These are phyloP conservation scores for Trichothecium roseum DNA, from an alignment of 2,329 filamentous ascomycete species.

Conservation along the genomic window DNA sequence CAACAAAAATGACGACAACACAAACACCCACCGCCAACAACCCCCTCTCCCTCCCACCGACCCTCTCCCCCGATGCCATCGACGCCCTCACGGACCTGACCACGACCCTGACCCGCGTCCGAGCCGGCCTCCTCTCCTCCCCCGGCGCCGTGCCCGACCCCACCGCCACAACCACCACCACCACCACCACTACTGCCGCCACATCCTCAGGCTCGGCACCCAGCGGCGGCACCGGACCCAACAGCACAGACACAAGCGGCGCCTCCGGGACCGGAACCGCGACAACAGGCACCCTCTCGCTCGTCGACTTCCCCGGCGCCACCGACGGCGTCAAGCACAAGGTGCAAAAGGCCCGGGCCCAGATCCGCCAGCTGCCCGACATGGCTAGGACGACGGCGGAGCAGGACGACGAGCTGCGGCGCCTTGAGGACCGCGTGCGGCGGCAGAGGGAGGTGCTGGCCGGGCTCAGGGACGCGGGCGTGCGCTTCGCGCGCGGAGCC, in stretches of 20 bases:
- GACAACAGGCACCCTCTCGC: slow-evolving; percentile 19
- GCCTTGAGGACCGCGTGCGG: slow-evolving; percentile 53
- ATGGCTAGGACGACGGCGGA: slow-evolving; percentile 55
- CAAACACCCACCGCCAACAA: slow-evolving; percentile 14
- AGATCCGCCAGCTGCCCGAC: slow-evolving; percentile 58
- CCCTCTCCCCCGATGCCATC: slow-evolving; percentile 71
- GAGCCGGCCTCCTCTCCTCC: slow-evolving; percentile 34
- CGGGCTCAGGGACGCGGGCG: slow-evolving; percentile 40
- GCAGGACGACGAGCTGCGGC: slow-evolving; percentile 60
- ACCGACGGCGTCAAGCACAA: slow-evolving; percentile 74
- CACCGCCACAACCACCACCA: slow-evolving; percentile 8
- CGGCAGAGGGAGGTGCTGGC: slow-evolving; percentile 50
- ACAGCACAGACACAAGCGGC: slow-evolving; percentile 8
- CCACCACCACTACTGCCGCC: slow-evolving; percentile 10
- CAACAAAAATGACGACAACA: neutral
- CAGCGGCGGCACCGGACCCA: slow-evolving; percentile 12
- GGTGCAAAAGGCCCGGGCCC: slow-evolving; percentile 64
- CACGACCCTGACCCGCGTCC: slow-evolving; percentile 64
- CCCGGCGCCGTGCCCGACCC: slow-evolving; percentile 28
- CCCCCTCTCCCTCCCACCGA: slow-evolving; percentile 43
- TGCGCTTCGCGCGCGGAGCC: slow-evolving; percentile 18
- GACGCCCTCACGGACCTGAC: slow-evolving; percentile 78
- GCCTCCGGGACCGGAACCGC: slow-evolving; percentile 3
- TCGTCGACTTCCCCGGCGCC: slow-evolving; percentile 70
- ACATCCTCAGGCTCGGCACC: neutral